Conservation (phyloP, 2,329 filamentous ascomycete species). For the Rhytidhysteron rufulum region DNA sequence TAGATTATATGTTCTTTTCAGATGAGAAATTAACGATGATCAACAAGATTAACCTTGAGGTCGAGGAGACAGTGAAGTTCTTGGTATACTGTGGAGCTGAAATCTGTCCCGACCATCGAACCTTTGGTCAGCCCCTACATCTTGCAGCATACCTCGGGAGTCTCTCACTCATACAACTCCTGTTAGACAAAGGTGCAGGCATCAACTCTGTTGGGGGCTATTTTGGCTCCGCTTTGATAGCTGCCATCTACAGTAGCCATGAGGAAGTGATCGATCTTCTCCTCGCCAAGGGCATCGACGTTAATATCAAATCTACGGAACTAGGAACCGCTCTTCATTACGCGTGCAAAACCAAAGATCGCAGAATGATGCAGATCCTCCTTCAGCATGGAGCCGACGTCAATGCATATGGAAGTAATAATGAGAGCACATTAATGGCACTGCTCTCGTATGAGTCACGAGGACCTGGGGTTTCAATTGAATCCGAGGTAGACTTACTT, state of each 20-base stretch:
- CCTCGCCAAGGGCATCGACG: background rate
- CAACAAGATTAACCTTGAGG: background rate
- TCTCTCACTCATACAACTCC: background rate
- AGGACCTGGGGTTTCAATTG: no score
- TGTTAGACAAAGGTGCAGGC: background rate
- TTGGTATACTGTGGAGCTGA: no score
- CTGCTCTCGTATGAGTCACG: no score
- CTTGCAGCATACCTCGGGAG: background rate
- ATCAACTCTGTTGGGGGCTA: background rate
- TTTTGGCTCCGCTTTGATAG: background rate
- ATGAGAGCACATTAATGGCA: no score
- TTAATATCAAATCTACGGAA: background rate
- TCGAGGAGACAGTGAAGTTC: no score
- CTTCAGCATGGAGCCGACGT: background rate
- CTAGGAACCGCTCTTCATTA: slow-evolving; percentile 1
- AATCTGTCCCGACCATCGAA: background rate
- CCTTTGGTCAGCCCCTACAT: background rate
- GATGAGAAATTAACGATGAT: background rate
- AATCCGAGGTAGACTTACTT: no score
- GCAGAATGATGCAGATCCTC: background rate
- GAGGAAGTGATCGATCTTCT: background rate
- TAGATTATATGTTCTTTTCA: background rate
- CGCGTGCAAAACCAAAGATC: background rate
- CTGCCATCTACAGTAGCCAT: background rate
- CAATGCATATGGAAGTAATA: no score